Base-by-base conservation (phyloP, 805 yeast species). In the Torulaspora microellipsoides region DNA sequence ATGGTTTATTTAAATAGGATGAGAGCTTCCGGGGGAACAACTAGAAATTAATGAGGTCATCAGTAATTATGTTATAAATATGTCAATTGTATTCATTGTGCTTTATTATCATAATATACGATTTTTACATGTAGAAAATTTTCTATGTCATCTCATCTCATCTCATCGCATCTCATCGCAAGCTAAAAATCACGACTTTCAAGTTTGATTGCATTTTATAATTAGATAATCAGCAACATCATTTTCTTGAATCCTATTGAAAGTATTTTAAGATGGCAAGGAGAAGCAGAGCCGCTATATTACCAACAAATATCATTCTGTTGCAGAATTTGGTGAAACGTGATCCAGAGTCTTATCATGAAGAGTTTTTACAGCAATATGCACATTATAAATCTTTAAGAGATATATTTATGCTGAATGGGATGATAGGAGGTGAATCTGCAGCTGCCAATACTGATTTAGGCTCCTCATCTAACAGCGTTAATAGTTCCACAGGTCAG, bases 291-390 rank as follows among this genome's bases (percentile, higher is more conserved):
- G 93, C 96, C 23, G 96, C 97, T 36, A 76, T 90, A 45, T 71
- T 91, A 61, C 98, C 98, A 9, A 85, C 89, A 14, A 93, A 93
- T 66, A 85, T 93, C 60, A 90, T 95, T 31, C 70, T 91, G 49
- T 69, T 93, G 47, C 99, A 93, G 68, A 93, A 93, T 64, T 73
- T 93, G 51, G 95, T 93, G 8, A 83, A 90, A 55, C 76, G 97
- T 56, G 99, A 93, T 64, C 97, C 99, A 2, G 85, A 78, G 55
- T 90, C 98, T 0, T 93, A 93, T 63, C 80, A 80, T 47, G 99
- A 93, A 66, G 99, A 93, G 65, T 93, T 93, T 65, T 65, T 84
- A 31, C 93, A 89, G 56, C 99, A 93, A 62, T 88, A 83, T 62
- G 78, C 93, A 40, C 98, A 93, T 64, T 93, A 93, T 66, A 89